Evolutionary conservation across 148 eudicot species (phyloP), one percentile per base, ranked within the genome.

Genomic region (Bassia scoparia): DNA sequence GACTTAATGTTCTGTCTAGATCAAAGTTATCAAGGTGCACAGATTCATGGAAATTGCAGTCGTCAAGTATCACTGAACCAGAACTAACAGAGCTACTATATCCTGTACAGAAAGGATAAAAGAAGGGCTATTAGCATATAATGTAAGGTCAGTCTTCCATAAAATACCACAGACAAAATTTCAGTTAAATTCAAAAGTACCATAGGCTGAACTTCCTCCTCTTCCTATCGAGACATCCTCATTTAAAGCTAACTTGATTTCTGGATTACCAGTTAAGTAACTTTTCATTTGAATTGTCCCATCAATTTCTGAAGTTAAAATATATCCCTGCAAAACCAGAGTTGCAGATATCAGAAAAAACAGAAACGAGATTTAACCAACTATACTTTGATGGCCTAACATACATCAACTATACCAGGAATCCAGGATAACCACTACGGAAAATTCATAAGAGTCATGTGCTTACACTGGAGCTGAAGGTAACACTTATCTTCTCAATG

Each of bases 251-350:
- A 93, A 75, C 73, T 87, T 86, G 54, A 93, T 90, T 85, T 93
- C 98, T 53, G 98, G 98, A 84, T 93, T 90, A n/a, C 98, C 97
- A 48, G 86, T 83, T 41, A 93, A 93, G 82, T 89, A 93, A 84
- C 97, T 93, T 88, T 90, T 90, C 98, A 93, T 93, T 80, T 90
- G 97, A 74, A 93, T 93, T 29, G 97, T 93, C 37, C 97, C 98
- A 79, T 93, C 98, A 74, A 94, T 94, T 85, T 94, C 98, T 61
- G 98, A 91, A 69, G 98, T 94, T 80, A 94, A 82, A 74, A 94
- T 89, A 62, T 94, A 91, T 65, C 97, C 98, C 97, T 94, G 90
- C 71, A 61, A 38, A 68, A 29, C 92, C 98, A 76, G 83, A 72
- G 37, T 92, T 87, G 76, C 69, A 52, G 31, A 26, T 73, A 15